Evolutionary conservation across 495 filamentous ascomycete genomes (phyloP), one percentile per base, ranked within the genome.

Genomic region (Tuber borchii): DNA sequence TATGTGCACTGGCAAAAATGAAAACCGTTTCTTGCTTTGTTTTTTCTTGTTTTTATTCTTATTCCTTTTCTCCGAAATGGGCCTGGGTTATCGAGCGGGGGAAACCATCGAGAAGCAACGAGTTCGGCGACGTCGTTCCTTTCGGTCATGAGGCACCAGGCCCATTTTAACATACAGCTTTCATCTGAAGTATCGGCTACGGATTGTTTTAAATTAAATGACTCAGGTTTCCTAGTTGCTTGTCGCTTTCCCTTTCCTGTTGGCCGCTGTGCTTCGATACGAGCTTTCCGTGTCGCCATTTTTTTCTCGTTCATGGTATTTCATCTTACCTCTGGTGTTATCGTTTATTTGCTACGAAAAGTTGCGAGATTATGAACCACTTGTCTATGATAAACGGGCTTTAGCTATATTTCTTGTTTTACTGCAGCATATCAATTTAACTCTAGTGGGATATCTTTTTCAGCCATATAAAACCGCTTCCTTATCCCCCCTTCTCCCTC

Each of bases 1-100:
- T 79, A 78, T 77, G 77, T 77, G 76, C 74, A 79, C 71, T 73
- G 78, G 79, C 72, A 79, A 79, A 75, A 79, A 79, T 79, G 70
- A 79, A 79, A 79, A 79, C 72, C 73, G 73, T 75, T 65, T 79
- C 76, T 75, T 79, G 70, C 44, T 75, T 79, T 75, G 74, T 70
- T 22, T 78, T 75, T 79, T 42, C 51, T 70, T 70, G 19, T 75
- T 70, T 73, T 69, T 74, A 79, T 74, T 76, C 65, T 72, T 74
- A 69, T 81, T 70, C 75, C 43, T 76, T 72, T 77, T 79, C 73
- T 81, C 72, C 74, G 77, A 76, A 80, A 81, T 74, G 46, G 78
- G 70, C 51, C 31, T 48, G 74, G 72, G 72, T 70, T 79, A 70
- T 75, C 44, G 44, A 20, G 43, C 70, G 51, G 71, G 39, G 56